Base-by-base conservation (phyloP, 176 grass and related monocot species). In the Cenchrus fungigraminus region DNA sequence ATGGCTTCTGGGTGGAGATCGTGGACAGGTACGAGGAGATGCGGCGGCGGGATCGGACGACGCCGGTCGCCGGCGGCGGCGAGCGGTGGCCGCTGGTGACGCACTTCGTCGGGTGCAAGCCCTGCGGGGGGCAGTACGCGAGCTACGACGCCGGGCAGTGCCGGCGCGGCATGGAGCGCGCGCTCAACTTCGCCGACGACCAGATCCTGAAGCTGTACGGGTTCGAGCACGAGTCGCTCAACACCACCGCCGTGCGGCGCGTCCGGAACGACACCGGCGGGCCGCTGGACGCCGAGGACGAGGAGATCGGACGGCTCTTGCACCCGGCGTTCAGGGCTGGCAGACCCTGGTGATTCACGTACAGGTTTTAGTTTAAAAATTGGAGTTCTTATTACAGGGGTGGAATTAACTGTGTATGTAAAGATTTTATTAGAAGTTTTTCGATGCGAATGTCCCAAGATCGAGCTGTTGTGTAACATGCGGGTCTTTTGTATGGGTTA, bases 51-150 rank as follows among this genome's bases (percentile, higher is more conserved):
- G 85, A 76, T 9, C 8, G 79, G 42, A 79, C 79, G 73, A 78
- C 96, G 12, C 37, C 37, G 89, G 89, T 40, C 37, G 15, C 47
- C 68, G 37, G 37, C 17, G 96, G 93, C 9, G 91, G 92, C 76
- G 86, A 91, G 43, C 91, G 88, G 68, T 98, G 96, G 93, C 96
- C 96, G n/a, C 91, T 98, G 20, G 93, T 98, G 22, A 98, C 96
- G 20, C 96, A 98, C 73, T 98, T 98, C 85, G 96, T 98, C 65
- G 93, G 96, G 14, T 95, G 96, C 81, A 98, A 98, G 87, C 93
- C 93, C 6, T 98, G 96, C 40, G 86, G 85, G 16, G 89, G 78
- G 19, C 85, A 88, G n/a, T 78, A 83, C 17, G 85, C 82, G 31
- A 87, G 84, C 82, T 94, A 95, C 68, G 89, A 80, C 0, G 74